phyloP scores from a whole-genome alignment of 2,329 filamentous ascomycete species.

The Botrytis cinerea region DNA sequence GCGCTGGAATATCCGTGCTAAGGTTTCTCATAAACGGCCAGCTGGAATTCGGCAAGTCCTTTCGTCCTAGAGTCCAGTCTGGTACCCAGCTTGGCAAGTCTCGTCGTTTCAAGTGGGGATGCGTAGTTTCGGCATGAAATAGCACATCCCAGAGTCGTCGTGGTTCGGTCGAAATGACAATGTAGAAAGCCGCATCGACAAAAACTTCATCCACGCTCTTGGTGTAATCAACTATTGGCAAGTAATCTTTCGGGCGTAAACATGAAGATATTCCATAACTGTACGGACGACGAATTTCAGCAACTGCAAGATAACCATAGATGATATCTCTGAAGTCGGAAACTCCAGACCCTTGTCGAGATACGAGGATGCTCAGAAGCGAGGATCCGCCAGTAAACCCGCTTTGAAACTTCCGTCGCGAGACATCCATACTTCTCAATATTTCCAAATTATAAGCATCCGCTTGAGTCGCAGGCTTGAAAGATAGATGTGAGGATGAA shows the following conservation, averaged over 20 bases:
- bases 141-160: background rate
- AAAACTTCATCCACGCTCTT: constrained; percentile 4
- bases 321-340: constrained; percentile 1
- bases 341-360: background rate
- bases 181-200: background rate
- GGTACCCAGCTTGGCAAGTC: background rate
- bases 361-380: background rate
- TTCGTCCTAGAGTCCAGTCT: background rate
- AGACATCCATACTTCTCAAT: background rate
- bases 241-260: background rate
- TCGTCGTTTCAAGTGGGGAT: background rate
- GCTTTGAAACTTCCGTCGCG: background rate
- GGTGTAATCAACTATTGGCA: constrained; percentile 1
- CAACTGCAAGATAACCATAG: background rate
- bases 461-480: background rate
- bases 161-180: background rate
- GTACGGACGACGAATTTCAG: background rate
- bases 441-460: background rate
- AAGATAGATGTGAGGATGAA: background rate
- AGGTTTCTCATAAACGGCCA: background rate
- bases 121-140: background rate
- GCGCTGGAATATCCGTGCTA: background rate
- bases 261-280: background rate
- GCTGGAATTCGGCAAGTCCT: background rate
- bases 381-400: background rate